Conservation (phyloP, 768 basidiomycete genomes). For the Podaxis pistillaris region DNA sequence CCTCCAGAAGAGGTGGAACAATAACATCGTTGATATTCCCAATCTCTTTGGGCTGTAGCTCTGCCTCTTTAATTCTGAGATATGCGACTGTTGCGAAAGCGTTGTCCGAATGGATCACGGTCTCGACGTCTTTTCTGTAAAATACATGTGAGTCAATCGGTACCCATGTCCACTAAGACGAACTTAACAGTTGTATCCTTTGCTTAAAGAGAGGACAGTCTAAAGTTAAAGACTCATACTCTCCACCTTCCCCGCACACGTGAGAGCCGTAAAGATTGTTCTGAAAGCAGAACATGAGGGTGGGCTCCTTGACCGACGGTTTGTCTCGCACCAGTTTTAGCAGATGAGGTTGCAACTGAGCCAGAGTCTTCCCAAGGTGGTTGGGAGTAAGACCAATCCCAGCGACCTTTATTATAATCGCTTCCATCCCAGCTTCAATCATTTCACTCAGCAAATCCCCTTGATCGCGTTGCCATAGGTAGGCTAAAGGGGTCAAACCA, state of each 20-base stretch:
- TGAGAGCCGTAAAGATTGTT: slow-evolving; percentile 85
- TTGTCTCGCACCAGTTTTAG: slow-evolving; percentile 57
- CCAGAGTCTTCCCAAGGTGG: slow-evolving; percentile 78
- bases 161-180: not conserved
- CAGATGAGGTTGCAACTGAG: slow-evolving; percentile 72
- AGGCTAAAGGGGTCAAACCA: slow-evolving; percentile 75
- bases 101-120: slow-evolving; percentile 75
- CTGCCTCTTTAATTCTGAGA: slow-evolving; percentile 72
- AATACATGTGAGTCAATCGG: slow-evolving; percentile 7
- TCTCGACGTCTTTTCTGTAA: slow-evolving; percentile 59
- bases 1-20: slow-evolving; percentile 56
- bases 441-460: slow-evolving; percentile 83
- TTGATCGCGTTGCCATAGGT: slow-evolving; percentile 94
- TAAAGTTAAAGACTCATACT: slow-evolving; percentile 92
- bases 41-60: slow-evolving; percentile 53
- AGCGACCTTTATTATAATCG: slow-evolving; percentile 92
- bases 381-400: slow-evolving; percentile 81
- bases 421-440: slow-evolving; percentile 75
- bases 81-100: slow-evolving; percentile 92
- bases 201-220: slow-evolving; percentile 88
- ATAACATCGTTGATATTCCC: slow-evolving; percentile 19
- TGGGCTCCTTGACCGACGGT: not conserved
- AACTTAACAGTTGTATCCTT: slow-evolving; percentile 63
- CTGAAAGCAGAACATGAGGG: slow-evolving; percentile 33
- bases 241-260: slow-evolving; percentile 96